Evolutionary conservation across 306 rosid species (phyloP), one percentile per base, ranked within the genome.

Genomic region (Ziziphus jujuba): DNA sequence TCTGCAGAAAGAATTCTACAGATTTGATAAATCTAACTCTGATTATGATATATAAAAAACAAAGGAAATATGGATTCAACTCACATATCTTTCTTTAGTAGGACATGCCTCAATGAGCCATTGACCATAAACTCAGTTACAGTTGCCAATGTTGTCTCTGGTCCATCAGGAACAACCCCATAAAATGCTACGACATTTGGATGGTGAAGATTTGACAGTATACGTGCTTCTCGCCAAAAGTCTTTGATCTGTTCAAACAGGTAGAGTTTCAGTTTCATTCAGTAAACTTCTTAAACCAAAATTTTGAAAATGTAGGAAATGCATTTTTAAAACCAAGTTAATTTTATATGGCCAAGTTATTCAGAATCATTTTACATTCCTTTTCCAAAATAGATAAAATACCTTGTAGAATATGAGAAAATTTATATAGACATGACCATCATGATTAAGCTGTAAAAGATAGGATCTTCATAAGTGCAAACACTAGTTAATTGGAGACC

Each of bases 131-230:
- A 93, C 85, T 93, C 99, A 3, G 99, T 83, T 61, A 90, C 84
- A 36, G 97, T 95, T 47, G 92, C 97, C 81, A 95, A 76, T 58
- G 96, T 87, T 69, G 91, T 92, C 13, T 72, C 92, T 1, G 95
- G 97, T 28, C 95, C 95, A 74, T 90, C 89, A 7, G 97, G 96
- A 74, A 88, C 97, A 21, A 95, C 84, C 44, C 99, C 99, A 47
- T 95, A 95, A 74, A 90, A 90, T 65, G 99, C 97, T 68, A 95
- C 87, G 36, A 95, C 96, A 72, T 95, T 95, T 66, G 99, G 97
- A 79, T 95, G 99, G 82, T 95, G 99, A 76, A 95, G 97, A 75
- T 92, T 79, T 53, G 99, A 95, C 54, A 95, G 77, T 56, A 95
- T 90, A 81, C 78, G 74, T 76, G 97, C 99, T 80, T 95, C 99